Evolutionary conservation across 176 grass and related monocot species (phyloP), one percentile per base, ranked within the genome.

Genomic region (Triticum aestivum): DNA sequence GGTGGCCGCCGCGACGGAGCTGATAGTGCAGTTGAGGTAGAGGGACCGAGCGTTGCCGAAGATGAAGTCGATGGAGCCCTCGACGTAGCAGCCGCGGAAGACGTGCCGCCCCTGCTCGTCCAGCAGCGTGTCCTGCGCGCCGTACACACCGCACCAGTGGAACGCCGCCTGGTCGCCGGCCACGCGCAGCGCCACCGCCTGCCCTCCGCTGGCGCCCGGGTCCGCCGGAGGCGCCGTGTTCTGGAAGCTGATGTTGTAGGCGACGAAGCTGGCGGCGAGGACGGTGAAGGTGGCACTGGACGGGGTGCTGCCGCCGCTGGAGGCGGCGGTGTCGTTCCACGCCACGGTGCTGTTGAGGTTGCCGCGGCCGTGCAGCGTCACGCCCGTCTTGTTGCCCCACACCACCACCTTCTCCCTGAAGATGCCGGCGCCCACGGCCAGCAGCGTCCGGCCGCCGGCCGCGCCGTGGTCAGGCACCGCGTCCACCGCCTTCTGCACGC

Each of bases 21-120:
- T 92, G 34, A 97, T 93, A n/a, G 78, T 94, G 90, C 95, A 94
- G n/a, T 79, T 90, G 86, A 86, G 61, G 64, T 92, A 97, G 71
- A 97, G 86, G 1, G 95, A 94, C 18, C 88, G 85, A 11, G 61
- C 95, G 77, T 94, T 92, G 74, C 95, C 95, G 79, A 93, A 94
- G 84, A 97, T 94, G 90, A 97, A 97, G 71, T 97, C 90, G 35
- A 94, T 97, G 69, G 95, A 97, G 6, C 92, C 95, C 88, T 97
- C 95, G 83, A 97, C 90, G 88, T 84, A 91, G 86, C 95, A 97
- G 23, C 70, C 84, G 0, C 79, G 95, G 61, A 92, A 97, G 12
- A 90, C 59, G 71, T 97, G 95, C 18, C 90, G 87, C 4, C 95
- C 95, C 44, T 61, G 87, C 66, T 97, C 90, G 87, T 97, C 95